Evolutionary conservation across 1,284 basidiomycete species (phyloP), one percentile per base, ranked within the genome.

Genomic region (Trichosporon sp.): DNA sequence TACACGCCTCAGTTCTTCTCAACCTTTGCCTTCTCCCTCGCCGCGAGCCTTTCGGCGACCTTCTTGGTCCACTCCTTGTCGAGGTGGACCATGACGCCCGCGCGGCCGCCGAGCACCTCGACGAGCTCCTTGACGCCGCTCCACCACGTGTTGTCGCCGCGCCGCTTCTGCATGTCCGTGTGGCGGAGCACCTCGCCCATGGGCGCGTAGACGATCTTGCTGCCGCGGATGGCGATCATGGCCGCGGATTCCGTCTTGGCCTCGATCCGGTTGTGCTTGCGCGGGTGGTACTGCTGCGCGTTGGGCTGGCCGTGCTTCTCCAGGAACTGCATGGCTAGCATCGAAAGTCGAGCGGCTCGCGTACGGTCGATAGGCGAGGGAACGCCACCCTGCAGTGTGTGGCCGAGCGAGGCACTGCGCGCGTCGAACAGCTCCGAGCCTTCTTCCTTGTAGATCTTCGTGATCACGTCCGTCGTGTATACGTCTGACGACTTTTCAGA

Each of bases 321-420:
- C 69, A 99, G 85, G 85, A 97, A 98, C 59, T 88, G 83, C 89
- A 98, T 95, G 83, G 92, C 95, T 72, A 91, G 89, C 67, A 96
- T 84, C 8, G 95, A 89, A 44, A 98, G 85, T 54, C 95, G 89
- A 1, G 91, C 90, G 1, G 93, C 95, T 19, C 93, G 89, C 0
- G 90, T 88, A 64, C 95, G 90, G 82, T 99, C 96, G 69, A 92
- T 85, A 0, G 95, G 95, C 0, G 94, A 95, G 3, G 95, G 95
- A 4, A 92, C 88, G 5, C 93, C 93, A 19, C 95, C 95, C 78
- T 99, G 95, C 9, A 99, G 83, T 1, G 94, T 97, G 82, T 99
- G 96, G 10, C 96, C 95, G 21, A 99, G 87, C 3, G 91, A 89
- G 16, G 95, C 96, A 11, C 88, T 90, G 57, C 96, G 89, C 19